Evolutionary conservation across 1,284 basidiomycete species (phyloP).

Genomic region (Schizophyllum amplum): DNA sequence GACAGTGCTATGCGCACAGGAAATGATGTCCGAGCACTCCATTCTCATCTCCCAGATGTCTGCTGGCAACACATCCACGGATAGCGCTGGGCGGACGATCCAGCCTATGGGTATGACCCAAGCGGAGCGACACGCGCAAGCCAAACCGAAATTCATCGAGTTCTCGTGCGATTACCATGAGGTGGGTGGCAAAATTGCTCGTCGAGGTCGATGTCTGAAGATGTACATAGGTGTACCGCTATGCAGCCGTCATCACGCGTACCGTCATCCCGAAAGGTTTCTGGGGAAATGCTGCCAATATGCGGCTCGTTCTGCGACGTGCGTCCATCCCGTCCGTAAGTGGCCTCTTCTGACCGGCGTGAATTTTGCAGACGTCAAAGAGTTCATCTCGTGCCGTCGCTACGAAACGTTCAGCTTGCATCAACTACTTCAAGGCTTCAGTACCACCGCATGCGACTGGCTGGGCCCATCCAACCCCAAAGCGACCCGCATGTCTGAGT

Average conservation of each 20-base stretch:
- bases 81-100: conserved; percentile 39
- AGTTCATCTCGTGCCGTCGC: conserved; percentile 67
- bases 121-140: conserved; percentile 32
- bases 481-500: conserved; percentile 41
- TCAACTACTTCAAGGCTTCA: conserved; percentile 70
- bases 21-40: conserved; percentile 61
- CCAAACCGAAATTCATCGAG: conserved; percentile 74
- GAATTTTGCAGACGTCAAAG: conserved; percentile 58
- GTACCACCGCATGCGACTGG: conserved; percentile 79
- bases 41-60: conserved; percentile 46
- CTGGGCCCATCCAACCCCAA: conserved; percentile 40
- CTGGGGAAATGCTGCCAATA: conserved; percentile 75
- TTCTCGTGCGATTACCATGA: conserved; percentile 61
- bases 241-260: conserved; percentile 55
- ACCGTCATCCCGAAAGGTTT: conserved; percentile 68
- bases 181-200: conserved; percentile 26
- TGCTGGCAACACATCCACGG: conserved; percentile 31
- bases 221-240: conserved; percentile 59
- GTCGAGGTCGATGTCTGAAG: neutral
- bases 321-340: conserved; percentile 18
- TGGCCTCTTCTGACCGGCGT: no score
- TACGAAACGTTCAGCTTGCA: conserved; percentile 84
- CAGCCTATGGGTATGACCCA: conserved; percentile 37
- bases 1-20: conserved; percentile 36
- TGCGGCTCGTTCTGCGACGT: conserved; percentile 56